Conservation (phyloP, 2,329 filamentous ascomycete species). For the Diaporthe sp. region DNA sequence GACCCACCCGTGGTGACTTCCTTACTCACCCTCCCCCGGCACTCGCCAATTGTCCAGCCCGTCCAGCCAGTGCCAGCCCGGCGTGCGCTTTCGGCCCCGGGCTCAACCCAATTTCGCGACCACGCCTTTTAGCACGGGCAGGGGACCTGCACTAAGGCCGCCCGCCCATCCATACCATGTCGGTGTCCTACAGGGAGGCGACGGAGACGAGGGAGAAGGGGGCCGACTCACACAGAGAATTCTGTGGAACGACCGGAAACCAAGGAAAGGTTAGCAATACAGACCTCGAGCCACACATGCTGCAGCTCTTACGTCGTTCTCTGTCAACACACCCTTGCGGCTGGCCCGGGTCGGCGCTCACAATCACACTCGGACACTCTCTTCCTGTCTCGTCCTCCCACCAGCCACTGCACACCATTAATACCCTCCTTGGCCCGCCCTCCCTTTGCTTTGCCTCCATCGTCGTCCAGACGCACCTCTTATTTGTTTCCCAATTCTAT, state of each 20-base stretch:
- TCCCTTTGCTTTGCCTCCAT: background rate
- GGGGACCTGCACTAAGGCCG: background rate
- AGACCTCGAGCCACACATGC: background rate
- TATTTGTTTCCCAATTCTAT: background rate
- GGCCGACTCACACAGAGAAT: background rate
- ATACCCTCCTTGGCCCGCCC: constrained; percentile 5
- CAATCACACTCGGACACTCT: background rate
- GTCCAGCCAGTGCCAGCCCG: background rate
- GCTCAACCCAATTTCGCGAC: constrained; percentile 22
- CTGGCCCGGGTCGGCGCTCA: constrained; percentile 3
- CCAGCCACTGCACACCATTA: constrained; percentile 7
- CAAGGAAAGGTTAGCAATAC: constrained; percentile 30
- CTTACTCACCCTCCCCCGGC: background rate
- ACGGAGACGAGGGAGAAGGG: constrained; percentile 9
- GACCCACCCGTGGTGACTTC: constrained; percentile 24
- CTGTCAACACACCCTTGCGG: constrained; percentile 12
- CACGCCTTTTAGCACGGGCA: background rate
- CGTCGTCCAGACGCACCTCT: background rate
- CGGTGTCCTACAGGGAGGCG: background rate
- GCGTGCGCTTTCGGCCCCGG: constrained; percentile 15
- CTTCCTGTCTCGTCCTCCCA: background rate
- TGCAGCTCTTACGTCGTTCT: constrained; percentile 30
- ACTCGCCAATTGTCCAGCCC: background rate
- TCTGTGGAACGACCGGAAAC: constrained; percentile 31
- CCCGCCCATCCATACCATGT: background rate